Base-by-base conservation (phyloP, 208 protist genomes). In the Phytomonas francai region DNA sequence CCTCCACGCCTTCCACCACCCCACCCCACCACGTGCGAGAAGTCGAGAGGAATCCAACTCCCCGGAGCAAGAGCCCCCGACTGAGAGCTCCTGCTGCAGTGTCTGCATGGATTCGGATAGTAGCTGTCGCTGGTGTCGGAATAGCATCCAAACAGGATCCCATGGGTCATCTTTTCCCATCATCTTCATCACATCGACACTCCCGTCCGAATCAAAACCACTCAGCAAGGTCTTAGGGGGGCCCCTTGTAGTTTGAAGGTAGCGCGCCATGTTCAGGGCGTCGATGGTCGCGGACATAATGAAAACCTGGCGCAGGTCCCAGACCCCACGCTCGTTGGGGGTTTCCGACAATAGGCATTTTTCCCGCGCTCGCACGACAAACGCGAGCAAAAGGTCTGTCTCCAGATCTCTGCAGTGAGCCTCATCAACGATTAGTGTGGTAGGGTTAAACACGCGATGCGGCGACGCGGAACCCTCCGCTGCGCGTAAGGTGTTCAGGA, bases 251-350 rank as follows among this genome's bases (percentile, higher is more conserved):
- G 22, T 28, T 8, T 22, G 58, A 27, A 91, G 69, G 67, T 86
- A 84, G 7, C 56, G 59, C 27, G 78, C 58, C 84, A 91, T 87
- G 3, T 79, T 72, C 19, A 71, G 59, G 16, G 79, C 59, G 12
- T 75, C 49, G 65, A 93, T 75, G 0, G 88, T 93, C 0, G 84
- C 88, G 27, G 88, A 94, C 79, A 94, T 81, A n/a, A 94, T 75
- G 11, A 83, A 73, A 36, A 87, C 74, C 57, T 88, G 84, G 14
- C 83, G 79, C 16, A 79, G 73, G 16, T 32, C 30, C 39, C 56
- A 62, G 0, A 54, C 28, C 22, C 31, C 68, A 19, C 61, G 16
- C 16, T 30, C 62, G 32, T 59, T 58, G 16, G 4, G 33, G 28
- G n/a, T n/a, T n/a, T n/a, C 4, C 11, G 25, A 1, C 36, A 19